phyloP scores from a whole-genome alignment of 176 grass and related monocot genomes.

The Saccharum spontaneum region DNA sequence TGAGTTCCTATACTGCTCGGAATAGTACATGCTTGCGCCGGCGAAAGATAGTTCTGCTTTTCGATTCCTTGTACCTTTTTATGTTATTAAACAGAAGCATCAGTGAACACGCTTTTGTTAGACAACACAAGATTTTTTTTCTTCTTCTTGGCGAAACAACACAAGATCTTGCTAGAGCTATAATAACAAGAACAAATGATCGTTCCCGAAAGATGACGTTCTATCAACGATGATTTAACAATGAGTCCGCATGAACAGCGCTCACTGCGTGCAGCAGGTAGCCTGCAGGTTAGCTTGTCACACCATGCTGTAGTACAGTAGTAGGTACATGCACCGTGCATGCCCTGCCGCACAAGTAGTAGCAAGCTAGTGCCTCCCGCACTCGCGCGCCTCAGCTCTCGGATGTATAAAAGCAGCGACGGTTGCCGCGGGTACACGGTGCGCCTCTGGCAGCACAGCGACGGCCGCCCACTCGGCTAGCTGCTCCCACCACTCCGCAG shows the following conservation, averaged over 20 bases:
- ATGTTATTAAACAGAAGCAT: background rate
- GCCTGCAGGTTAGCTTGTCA: background rate
- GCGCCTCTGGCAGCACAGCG: slow-evolving; percentile 4
- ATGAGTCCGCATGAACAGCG: background rate
- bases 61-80: background rate
- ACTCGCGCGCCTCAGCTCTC: no score
- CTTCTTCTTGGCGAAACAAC: background rate
- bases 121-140: background rate
- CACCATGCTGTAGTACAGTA: background rate
- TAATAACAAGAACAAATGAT: background rate
- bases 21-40: background rate
- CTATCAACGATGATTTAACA: background rate
- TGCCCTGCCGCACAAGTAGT: background rate
- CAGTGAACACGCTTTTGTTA: no score
- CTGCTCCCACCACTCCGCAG: no score
- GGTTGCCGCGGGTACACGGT: background rate
- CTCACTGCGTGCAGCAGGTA: background rate
- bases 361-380: background rate
- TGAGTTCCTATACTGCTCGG: background rate
- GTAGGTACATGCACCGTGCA: background rate
- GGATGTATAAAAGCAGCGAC: no score
- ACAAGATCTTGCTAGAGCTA: background rate
- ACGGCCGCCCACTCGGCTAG: background rate
- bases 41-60: background rate
- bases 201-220: background rate